Evolutionary conservation across 371 early-diverging fungal species (phyloP).

Genomic region (Mortierella sp.): DNA sequence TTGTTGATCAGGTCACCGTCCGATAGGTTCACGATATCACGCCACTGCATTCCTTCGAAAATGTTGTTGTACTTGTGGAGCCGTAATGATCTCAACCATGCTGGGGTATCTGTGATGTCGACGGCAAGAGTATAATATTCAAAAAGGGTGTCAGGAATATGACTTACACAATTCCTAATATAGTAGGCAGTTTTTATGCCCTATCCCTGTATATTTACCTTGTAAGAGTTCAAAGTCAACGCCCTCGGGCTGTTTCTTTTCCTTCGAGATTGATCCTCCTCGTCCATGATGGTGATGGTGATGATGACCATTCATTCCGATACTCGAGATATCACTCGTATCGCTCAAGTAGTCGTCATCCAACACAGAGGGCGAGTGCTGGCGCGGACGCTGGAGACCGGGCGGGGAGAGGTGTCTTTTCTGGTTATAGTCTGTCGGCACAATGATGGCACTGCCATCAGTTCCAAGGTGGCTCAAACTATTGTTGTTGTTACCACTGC

Average conservation of each 20-base stretch:
- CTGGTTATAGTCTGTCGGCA: slow-evolving; percentile 44
- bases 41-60: slow-evolving; percentile 90
- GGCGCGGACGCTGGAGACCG: slow-evolving; percentile 11
- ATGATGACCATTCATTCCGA: slow-evolving; percentile 54
- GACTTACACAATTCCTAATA: too few species aligned
- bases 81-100: slow-evolving; percentile 91
- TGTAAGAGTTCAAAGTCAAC: slow-evolving; percentile 79
- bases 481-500: slow-evolving; percentile 11
- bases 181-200: too few species aligned
- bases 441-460: slow-evolving; percentile 22
- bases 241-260: slow-evolving; percentile 78
- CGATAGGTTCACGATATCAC: slow-evolving; percentile 84
- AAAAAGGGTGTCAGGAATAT: too few species aligned
- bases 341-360: slow-evolving; percentile 66
- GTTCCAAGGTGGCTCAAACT: slow-evolving; percentile 11
- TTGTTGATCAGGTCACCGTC: slow-evolving; percentile 86
- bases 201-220: slow-evolving; percentile 70
- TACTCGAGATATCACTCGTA: slow-evolving; percentile 67
- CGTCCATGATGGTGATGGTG: slow-evolving; percentile 26
- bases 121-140: too few species aligned
- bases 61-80: slow-evolving; percentile 94
- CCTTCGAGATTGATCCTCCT: slow-evolving; percentile 61
- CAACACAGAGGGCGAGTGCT: slow-evolving; percentile 16
- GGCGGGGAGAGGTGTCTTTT: slow-evolving; percentile 46
- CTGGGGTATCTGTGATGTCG: slow-evolving; percentile 90